Conservation (phyloP, 2,329 filamentous ascomycete genomes). For the Hymenoscyphus scutula region DNA sequence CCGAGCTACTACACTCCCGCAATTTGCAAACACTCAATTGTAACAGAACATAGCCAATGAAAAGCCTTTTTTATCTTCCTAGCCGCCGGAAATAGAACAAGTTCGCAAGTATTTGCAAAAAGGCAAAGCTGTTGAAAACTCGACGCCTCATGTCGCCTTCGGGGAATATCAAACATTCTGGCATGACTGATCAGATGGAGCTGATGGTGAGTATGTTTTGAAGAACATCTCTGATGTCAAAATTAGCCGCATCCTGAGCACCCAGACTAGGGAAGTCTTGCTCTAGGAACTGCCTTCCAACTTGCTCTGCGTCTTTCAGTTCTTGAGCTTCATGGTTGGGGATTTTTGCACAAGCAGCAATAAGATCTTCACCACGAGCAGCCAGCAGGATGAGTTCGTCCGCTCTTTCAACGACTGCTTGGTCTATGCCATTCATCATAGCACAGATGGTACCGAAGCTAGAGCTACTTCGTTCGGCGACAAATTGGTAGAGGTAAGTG, state of each 20-base stretch:
- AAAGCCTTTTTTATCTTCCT: not conserved
- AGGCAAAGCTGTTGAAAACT: not conserved
- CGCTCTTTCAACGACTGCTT: conserved; percentile 69
- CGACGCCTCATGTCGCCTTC: not conserved
- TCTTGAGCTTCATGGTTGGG: conserved; percentile 60
- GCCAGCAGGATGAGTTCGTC: conserved; percentile 68
- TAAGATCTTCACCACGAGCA: conserved; percentile 72
- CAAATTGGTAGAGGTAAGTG: conserved; percentile 71
- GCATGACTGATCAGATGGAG: conserved; percentile 12
- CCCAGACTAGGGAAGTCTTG: conserved; percentile 31
- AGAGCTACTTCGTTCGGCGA: conserved; percentile 65
- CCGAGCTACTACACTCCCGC: not conserved
- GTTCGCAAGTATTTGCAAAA: not conserved
- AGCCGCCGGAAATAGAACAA: conserved; percentile 4
- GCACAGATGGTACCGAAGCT: conserved; percentile 89
- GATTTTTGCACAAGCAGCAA: conserved; percentile 67
- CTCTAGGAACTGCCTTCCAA: conserved; percentile 58
- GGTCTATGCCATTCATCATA: conserved; percentile 77
- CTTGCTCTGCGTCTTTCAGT: conserved; percentile 63
- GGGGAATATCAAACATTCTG: not conserved
- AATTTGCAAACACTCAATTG: not conserved
- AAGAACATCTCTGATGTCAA: conserved; percentile 32
- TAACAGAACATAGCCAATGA: not conserved
- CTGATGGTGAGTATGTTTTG: conserved; percentile 28
- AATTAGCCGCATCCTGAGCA: conserved; percentile 15